These are phyloP conservation scores for Gossypium schwendimanii DNA, from an alignment of 441 rosid species.

Conservation along the genomic window DNA sequence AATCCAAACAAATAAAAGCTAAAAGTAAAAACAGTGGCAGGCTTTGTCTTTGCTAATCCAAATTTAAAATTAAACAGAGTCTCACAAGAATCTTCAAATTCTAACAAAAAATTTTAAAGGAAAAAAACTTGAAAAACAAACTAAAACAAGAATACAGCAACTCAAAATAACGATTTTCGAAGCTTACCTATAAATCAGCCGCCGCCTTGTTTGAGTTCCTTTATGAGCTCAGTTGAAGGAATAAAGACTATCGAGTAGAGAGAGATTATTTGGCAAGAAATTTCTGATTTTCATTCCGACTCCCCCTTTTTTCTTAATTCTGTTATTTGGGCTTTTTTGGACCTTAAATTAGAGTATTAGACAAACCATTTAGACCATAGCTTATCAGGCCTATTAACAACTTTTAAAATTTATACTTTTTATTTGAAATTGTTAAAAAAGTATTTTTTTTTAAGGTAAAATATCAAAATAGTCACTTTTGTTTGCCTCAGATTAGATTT, in stretches of 20 bases:
- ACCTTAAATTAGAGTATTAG: not conserved
- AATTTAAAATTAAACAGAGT: not conserved
- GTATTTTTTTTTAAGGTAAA: too few relatives aligned
- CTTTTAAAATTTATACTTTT: not conserved
- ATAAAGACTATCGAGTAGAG: not conserved
- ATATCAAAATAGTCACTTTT: too few relatives aligned
- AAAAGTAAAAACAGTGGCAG: not conserved
- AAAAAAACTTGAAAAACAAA: not conserved
- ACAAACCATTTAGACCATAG: not conserved
- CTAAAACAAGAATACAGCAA: not conserved
- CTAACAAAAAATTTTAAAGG: not conserved
- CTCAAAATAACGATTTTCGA: not conserved
- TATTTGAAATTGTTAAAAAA: not conserved
- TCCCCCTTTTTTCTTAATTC: not conserved
- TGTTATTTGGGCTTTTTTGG: not conserved
- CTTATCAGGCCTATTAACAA: not conserved
- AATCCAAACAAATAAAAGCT: not conserved
- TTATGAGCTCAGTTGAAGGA: not conserved
- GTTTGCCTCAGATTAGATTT: fast-evolving
- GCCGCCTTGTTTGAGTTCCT: not conserved
- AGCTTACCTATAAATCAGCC: not conserved
- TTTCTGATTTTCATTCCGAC: not conserved
- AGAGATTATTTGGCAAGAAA: not conserved
- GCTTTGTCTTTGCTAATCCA: not conserved
- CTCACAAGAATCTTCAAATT: not conserved